Percentiles rank a stretch among this genome's conserved stretches.
Evolutionary conservation across 1,139 yeast genomes (phyloP).

Genomic region (Spencermartinsiella ligniputridi): DNA sequence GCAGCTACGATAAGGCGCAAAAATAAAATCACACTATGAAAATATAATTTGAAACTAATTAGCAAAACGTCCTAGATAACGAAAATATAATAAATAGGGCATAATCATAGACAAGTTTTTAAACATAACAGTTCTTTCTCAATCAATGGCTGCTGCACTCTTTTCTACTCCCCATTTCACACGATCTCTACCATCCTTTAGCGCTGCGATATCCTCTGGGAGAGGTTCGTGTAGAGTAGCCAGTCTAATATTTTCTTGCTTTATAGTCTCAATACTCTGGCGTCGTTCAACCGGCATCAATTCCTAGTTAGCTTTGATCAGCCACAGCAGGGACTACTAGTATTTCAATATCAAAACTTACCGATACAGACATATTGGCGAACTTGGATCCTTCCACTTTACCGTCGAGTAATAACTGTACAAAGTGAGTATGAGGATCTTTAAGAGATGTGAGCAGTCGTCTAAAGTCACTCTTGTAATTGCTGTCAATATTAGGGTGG

Average conservation of each 20-base stretch:
- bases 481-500: slow-evolving; percentile 14
- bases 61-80: too few relatives aligned
- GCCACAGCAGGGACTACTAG: neutral
- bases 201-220: slow-evolving; percentile 30
- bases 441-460: slow-evolving; percentile 19
- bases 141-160: slow-evolving; percentile 46
- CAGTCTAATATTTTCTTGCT: slow-evolving; percentile 22
- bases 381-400: slow-evolving; percentile 16
- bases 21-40: too few relatives aligned
- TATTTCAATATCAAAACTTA: too few relatives aligned
- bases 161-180: slow-evolving; percentile 47
- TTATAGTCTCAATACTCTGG: slow-evolving; percentile 18
- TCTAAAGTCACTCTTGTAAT: slow-evolving; percentile 19
- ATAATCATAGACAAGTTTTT: too few relatives aligned
- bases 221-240: slow-evolving; percentile 19
- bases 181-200: slow-evolving; percentile 38
- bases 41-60: too few relatives aligned
- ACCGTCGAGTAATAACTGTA: slow-evolving; percentile 12
- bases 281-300: slow-evolving; percentile 20
- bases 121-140: too few relatives aligned
- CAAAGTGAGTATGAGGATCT: slow-evolving; percentile 19
- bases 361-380: slow-evolving; percentile 18
- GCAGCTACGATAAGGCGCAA: too few relatives aligned
- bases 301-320: slow-evolving; percentile 12
- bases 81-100: too few relatives aligned